Evolutionary conservation across 208 protist genomes (phyloP).

Genomic region (Naegleria lovaniensis): DNA sequence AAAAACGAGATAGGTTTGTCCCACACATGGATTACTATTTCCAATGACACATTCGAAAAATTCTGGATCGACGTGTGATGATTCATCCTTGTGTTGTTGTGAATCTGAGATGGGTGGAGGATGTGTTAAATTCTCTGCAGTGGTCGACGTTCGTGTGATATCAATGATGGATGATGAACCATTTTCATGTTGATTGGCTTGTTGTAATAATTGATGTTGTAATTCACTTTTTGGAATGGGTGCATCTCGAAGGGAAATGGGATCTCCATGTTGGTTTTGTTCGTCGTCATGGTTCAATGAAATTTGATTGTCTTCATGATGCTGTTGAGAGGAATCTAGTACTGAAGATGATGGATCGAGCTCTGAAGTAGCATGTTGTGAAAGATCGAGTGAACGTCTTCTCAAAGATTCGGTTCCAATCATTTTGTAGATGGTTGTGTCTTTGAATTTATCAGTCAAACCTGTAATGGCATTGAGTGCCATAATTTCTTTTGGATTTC

Average conservation of each 20-base stretch:
- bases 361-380: too few species aligned
- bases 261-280: not conserved
- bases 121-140: too few species aligned
- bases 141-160: too few species aligned
- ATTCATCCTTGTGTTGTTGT: too few species aligned
- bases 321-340: not conserved
- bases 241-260: too few species aligned
- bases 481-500: not conserved
- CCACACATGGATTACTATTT: not conserved
- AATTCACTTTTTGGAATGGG: not conserved
- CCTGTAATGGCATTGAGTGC: not conserved
- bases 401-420: not conserved
- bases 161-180: too few species aligned
- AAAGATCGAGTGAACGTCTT: too few species aligned
- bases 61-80: too few species aligned
- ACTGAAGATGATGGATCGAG: not conserved
- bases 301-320: not conserved
- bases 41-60: not conserved
- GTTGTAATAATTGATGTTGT: not conserved
- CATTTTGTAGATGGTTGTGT: not conserved
- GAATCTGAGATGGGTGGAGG: too few species aligned
- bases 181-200: not conserved
- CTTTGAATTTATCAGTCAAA: not conserved
- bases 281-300: too few species aligned
- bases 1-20: not conserved